Base-by-base conservation (phyloP, 805 yeast genomes). In the Blastobotrys americana region DNA sequence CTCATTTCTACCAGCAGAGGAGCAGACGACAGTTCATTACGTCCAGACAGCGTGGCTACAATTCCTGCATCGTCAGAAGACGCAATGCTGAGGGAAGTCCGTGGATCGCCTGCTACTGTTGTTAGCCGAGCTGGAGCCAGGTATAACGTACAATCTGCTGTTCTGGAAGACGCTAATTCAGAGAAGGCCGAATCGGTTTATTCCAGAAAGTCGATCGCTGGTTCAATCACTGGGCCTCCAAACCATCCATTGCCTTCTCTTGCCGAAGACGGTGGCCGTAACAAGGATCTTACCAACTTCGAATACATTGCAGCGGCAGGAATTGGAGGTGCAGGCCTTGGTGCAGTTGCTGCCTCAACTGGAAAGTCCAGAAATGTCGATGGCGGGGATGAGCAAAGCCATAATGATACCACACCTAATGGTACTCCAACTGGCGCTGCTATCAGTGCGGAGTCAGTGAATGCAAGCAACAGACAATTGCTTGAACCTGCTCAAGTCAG, bases 121-220 rank as follows among this genome's bases (percentile, higher is more conserved):
- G 52, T 50, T n/a, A 34, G 23, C 23, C 41, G 44, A 18, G 23
- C 37, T 13, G 31, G 44, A 15, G 23, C 21, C 36, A 16, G 39
- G 4, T 37, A 28, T 40, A 43, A 44, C 18, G 43, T 46, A 33
- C 55, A 51, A 9, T 42, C 55, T 2, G 55, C 50, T 4, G 44
- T 49, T 10, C 21, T 51, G 15, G 51, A 48, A 17, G 53, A 49
- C 33, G 34, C 46, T 2, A 36, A 9, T 3, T 44, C 47, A 5
- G 44, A 41, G 13, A 13, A 20, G 10, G 38, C 46, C 8, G 31
- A 25, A 13, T 8, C 10, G 10, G 31, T 25, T 13, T 25, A 25
- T 13, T 25, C 31, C 10, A 8, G 31, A 25, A 8, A 13, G 31
- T 25, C 31, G 13, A 36, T 20, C 17, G 10, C 44, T 25, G n/a